phyloP scores from a whole-genome alignment of 345 rosid species.

The Leavenworthia alabamica region DNA sequence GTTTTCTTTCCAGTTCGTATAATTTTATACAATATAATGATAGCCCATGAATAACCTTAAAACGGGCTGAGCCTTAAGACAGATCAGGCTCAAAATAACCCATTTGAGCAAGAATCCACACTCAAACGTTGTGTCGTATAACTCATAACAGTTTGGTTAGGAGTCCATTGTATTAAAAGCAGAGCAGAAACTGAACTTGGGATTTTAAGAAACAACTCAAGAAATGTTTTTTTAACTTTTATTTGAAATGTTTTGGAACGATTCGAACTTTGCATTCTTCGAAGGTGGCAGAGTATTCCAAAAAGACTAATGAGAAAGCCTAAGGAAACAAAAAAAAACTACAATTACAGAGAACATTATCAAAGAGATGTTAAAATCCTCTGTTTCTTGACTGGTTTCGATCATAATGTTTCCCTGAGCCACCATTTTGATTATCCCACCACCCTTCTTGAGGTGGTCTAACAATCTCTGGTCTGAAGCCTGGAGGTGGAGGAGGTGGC shows the following conservation, averaged over 20 bases:
- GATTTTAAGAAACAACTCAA: neutral
- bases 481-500: constrained; percentile 20
- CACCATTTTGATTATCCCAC: constrained; percentile 24
- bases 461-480: constrained; percentile 18
- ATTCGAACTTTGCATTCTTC: constrained; percentile 20
- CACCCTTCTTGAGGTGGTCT: constrained; percentile 20
- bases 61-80: neutral
- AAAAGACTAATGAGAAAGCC: neutral
- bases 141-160: no score
- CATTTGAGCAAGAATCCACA: neutral
- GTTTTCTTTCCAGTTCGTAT: no score
- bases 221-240: neutral
- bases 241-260: neutral
- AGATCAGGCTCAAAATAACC: neutral
- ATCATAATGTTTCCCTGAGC: constrained; percentile 22
- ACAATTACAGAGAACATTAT: constrained; percentile 16
- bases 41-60: no score
- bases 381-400: constrained; percentile 26
- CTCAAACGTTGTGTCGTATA: no score
- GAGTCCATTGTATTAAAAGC: no score
- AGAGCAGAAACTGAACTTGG: neutral
- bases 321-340: constrained; percentile 6
- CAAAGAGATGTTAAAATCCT: constrained; percentile 16
- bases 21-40: no score
- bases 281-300: neutral